These are phyloP conservation scores for Termitomyces eurrhizus DNA, from an alignment of 768 basidiomycete species.

Conservation along the genomic window DNA sequence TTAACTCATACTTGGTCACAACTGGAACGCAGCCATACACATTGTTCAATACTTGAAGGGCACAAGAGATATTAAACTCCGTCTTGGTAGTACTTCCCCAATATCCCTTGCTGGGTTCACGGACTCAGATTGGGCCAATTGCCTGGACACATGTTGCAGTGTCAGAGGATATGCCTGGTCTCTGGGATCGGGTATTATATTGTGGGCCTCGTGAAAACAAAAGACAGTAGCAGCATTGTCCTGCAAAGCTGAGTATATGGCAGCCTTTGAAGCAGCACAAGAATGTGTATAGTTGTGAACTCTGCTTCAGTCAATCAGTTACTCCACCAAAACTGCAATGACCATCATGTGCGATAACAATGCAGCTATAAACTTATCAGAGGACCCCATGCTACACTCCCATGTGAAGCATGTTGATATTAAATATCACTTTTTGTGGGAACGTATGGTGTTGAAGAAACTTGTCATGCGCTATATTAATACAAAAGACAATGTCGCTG, in stretches of 20 bases:
- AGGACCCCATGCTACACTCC: neutral
- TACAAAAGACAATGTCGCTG: neutral
- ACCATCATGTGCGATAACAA: neutral
- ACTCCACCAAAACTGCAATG: neutral
- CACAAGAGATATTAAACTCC: neutral
- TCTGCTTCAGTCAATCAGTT: neutral
- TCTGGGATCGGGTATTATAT: no score
- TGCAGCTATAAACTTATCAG: no score
- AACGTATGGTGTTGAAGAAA: no score
- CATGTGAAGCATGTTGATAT: no score
- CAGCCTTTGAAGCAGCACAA: no score
- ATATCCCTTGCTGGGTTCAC: neutral
- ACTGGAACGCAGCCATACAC: neutral
- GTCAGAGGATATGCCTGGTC: no score
- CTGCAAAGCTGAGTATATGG: no score
- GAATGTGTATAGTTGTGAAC: neutral
- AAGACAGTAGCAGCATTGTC: neutral
- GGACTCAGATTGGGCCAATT: neutral
- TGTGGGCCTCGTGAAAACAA: no score
- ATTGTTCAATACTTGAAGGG: neutral
- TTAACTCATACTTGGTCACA: neutral
- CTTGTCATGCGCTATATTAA: no score
- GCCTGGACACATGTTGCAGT: no score
- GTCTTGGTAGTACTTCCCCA: neutral
- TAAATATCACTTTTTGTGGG: no score